A percentile compares a stretch with the other conserved stretches of the same genome.
phyloP scores from a whole-genome alignment of 768 basidiomycete species.

The Suillus plorans region DNA sequence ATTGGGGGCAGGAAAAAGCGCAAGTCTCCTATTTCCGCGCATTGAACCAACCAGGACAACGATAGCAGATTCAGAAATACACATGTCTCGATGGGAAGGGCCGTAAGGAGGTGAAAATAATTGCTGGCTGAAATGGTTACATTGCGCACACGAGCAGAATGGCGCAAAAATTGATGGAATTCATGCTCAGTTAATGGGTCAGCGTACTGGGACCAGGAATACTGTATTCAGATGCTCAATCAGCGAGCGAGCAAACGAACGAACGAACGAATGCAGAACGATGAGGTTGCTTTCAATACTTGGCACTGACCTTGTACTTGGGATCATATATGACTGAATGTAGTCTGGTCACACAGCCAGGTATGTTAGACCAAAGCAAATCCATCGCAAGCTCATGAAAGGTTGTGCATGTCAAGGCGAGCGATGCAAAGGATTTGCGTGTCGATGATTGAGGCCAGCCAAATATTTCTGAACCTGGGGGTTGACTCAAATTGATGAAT shows the following conservation, averaged over 20 bases:
- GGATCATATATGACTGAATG: background rate
- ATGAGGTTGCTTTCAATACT: background rate
- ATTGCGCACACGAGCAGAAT: background rate
- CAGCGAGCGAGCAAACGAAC: background rate
- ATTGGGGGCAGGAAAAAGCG: background rate
- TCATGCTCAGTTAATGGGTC: background rate
- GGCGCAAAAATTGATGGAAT: background rate
- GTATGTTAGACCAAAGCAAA: constrained; percentile 1
- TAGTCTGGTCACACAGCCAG: background rate
- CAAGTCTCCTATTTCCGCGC: background rate
- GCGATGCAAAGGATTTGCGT: background rate
- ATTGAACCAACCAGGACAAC: background rate
- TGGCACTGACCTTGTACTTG: background rate
- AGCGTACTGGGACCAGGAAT: background rate
- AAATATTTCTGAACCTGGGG: background rate
- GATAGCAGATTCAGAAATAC: background rate
- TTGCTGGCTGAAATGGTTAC: background rate
- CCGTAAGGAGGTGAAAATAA: background rate
- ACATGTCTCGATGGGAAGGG: background rate
- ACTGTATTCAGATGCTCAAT: background rate
- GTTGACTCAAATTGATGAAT: background rate
- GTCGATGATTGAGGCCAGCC: background rate
- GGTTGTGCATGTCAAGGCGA: constrained; percentile 9
- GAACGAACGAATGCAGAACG: background rate
- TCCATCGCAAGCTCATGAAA: constrained; percentile 7